Conservation (phyloP, 2,329 filamentous ascomycete genomes). For the Nannizzia gypsea region DNA sequence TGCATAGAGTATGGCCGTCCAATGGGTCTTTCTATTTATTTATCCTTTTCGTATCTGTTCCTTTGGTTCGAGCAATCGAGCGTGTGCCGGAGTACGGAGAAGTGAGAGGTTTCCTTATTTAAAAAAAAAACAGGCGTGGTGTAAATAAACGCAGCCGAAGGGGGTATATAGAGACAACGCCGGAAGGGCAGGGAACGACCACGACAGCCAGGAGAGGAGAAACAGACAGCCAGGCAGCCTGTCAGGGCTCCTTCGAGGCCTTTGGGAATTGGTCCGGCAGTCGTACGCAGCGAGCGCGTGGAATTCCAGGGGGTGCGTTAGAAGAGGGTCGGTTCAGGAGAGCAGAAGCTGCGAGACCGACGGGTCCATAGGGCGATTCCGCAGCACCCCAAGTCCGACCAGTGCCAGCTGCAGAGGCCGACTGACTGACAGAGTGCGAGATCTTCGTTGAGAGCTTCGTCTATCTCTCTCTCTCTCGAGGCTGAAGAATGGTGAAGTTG, state of each 20-base stretch:
- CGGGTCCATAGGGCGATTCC: neutral
- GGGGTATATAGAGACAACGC: neutral
- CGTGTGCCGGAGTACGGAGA: neutral
- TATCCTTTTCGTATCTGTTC: neutral
- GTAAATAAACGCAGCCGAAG: neutral
- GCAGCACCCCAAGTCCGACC: neutral
- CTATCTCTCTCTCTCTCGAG: neutral
- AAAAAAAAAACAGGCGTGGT: neutral
- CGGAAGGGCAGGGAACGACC: neutral
- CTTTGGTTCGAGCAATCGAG: neutral
- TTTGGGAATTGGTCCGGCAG: neutral
- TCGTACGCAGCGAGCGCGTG: neutral
- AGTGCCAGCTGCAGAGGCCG: neutral
- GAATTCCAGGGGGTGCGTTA: neutral
- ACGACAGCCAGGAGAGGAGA: neutral
- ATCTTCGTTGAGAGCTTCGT: neutral
- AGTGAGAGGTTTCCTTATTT: neutral
- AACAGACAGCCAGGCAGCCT: neutral
- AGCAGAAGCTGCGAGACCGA: neutral
- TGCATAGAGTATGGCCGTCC: neutral
- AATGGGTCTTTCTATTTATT: neutral
- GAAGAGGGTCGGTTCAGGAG: neutral
- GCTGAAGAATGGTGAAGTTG: neutral
- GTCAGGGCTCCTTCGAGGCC: neutral
- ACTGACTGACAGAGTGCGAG: neutral